Evolutionary conservation across 192 early-diverging fungal genomes (phyloP), one percentile per base, ranked within the genome.

Genomic region (Chytriomyces sp.): DNA sequence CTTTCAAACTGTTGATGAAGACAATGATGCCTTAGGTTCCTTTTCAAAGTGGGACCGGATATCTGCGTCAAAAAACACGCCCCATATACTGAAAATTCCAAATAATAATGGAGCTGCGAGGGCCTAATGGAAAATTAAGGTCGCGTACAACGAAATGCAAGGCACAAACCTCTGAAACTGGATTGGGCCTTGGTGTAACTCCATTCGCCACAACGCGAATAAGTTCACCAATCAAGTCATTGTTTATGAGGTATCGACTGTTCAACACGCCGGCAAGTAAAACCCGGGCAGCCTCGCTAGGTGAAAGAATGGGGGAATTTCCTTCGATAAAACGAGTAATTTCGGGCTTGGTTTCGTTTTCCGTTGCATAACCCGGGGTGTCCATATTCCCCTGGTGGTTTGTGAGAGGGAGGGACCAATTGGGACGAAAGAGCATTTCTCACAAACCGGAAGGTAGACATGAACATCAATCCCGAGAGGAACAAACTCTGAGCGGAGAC

Each of bases 291-390:
- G 76, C 76, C 60, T 72, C 38, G 3, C 77, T 77, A 6, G 79
- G 54, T 7, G 81, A 68, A 36, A 72, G 64, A 22, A 74, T 73
- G 22, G 38, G 52, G 28, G 64, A 70, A 17, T 52, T 49, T 54
- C 78, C 81, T 67, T 85, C 84, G 59, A 85, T 76, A 28, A 59
- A 17, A 28, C 59, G 65, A 17, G 78, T 81, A n/a, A 85, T 70
- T 36, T 66, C 70, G 28, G 84, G 84, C 64, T 85, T 85, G 31
- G 78, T 79, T 64, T 78, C 70, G 41, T 77, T 75, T 68, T 85
- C 84, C 25, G 69, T 61, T 26, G 56, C 81, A 39, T 71, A 81
- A 3, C 84, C 81, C 10, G 79, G 79, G 32, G 84, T 80, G 75
- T 75, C 78, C 38, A 85, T 85, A 73, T 81, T 83, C 31, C 76